Evolutionary conservation across 192 early-diverging fungal genomes (phyloP).

Genomic region (Chytriomyces hyalinus): DNA sequence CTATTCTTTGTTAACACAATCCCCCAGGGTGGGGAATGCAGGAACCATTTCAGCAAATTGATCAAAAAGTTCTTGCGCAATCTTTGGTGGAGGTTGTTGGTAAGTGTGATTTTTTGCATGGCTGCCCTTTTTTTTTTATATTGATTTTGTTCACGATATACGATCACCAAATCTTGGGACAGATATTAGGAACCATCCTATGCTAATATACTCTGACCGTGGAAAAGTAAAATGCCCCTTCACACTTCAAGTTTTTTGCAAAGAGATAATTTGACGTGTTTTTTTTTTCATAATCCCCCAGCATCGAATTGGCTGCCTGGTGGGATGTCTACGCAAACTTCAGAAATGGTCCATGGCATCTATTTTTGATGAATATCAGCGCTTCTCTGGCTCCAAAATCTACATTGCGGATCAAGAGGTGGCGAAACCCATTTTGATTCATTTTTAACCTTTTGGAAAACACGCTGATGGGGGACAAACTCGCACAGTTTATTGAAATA

Average conservation of each 20-base stretch:
- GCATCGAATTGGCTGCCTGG: constrained; percentile 95
- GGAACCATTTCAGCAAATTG: constrained; percentile 61
- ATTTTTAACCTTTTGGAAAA: not conserved
- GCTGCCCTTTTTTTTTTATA: constrained; percentile 41
- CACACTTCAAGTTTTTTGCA: not conserved
- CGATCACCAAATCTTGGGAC: not conserved
- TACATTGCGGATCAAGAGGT: constrained; percentile 94
- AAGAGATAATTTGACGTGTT: not conserved
- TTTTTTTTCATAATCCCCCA: constrained; percentile 29
- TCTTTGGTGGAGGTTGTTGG: constrained; percentile 53
- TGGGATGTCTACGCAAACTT: constrained; percentile 92
- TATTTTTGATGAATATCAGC: constrained; percentile 97
- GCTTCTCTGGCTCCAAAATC: constrained; percentile 89
- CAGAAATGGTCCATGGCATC: constrained; percentile 93
- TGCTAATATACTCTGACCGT: constrained; percentile 97
- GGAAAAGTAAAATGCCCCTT: constrained; percentile 71
- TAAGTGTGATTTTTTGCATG: constrained; percentile 15
- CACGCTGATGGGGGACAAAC: not conserved
- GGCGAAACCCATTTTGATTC: not conserved
- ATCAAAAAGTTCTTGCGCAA: constrained; percentile 51
- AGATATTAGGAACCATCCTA: constrained; percentile 58
- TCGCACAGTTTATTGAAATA: constrained; percentile 53
- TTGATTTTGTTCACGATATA: not conserved
- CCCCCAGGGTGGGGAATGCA: not conserved
- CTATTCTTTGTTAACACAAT: not conserved